These are phyloP conservation scores for Simplicillium aogashimaense DNA, from an alignment of 2,329 filamentous ascomycete species.

Conservation along the genomic window DNA sequence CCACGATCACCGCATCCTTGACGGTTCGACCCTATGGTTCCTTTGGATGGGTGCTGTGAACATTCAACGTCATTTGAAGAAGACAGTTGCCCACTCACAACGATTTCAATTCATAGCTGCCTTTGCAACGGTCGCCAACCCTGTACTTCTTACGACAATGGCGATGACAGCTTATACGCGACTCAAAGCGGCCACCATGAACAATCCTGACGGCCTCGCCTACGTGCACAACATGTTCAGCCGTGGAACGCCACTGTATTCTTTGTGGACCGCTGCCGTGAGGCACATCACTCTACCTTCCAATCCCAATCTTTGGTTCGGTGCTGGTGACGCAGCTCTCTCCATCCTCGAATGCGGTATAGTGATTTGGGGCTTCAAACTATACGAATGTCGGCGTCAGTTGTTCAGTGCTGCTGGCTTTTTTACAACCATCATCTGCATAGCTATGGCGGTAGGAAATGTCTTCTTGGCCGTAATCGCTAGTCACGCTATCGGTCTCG, in stretches of 20 bases:
- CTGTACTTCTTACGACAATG: slow-evolving; percentile 37
- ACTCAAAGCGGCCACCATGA: slow-evolving; percentile 22
- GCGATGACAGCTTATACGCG: slow-evolving; percentile 32
- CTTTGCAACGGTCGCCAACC: slow-evolving; percentile 32
- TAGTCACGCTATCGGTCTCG: slow-evolving; percentile 25
- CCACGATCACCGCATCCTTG: slow-evolving; percentile 27
- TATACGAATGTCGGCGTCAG: slow-evolving; percentile 37
- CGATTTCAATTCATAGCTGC: slow-evolving; percentile 3
- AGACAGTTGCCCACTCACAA: neutral
- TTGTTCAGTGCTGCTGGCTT: slow-evolving; percentile 33
- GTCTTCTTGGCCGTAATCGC: slow-evolving; percentile 29
- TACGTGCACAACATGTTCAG: slow-evolving; percentile 19
- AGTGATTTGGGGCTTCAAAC: slow-evolving; percentile 42
- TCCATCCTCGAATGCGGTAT: slow-evolving; percentile 41
- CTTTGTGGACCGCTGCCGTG: slow-evolving; percentile 20
- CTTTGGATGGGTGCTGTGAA: slow-evolving; percentile 35
- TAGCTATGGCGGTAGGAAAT: slow-evolving; percentile 27
- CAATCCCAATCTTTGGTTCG: slow-evolving; percentile 21
- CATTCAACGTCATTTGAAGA: slow-evolving; percentile 26
- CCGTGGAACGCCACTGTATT: slow-evolving; percentile 22
- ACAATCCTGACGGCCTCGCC: slow-evolving; percentile 16
- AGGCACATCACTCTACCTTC: slow-evolving; percentile 4
- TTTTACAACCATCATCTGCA: slow-evolving; percentile 25
- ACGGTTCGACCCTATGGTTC: slow-evolving; percentile 36
- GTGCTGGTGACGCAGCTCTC: slow-evolving; percentile 37